Conservation (phyloP, 768 basidiomycete genomes). For the Coprinopsis marcescibilis region DNA sequence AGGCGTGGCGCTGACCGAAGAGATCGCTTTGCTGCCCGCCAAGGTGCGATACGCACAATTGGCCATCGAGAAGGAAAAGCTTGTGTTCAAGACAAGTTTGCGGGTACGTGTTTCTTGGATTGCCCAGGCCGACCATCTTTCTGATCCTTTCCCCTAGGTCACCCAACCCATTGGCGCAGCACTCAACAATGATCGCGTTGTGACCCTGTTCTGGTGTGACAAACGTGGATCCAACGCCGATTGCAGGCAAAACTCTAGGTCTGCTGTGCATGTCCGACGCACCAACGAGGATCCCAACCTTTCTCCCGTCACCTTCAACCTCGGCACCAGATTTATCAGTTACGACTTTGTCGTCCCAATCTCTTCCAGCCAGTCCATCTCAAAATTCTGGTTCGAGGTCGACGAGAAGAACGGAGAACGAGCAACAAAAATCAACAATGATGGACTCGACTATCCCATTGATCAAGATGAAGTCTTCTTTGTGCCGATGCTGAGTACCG, state of each 20-base stretch:
- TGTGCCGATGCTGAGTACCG: conserved; percentile 33
- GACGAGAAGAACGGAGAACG: conserved; percentile 38
- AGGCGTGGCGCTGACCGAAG: conserved; percentile 38
- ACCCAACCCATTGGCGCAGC: conserved; percentile 28
- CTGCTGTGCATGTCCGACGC: conserved; percentile 25
- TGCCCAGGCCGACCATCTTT: background rate
- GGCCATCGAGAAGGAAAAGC: conserved; percentile 28
- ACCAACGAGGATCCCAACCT: conserved; percentile 27
- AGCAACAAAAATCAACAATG: conserved; percentile 32
- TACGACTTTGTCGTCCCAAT: conserved; percentile 42
- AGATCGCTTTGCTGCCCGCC: conserved; percentile 35
- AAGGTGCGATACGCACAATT: conserved; percentile 36
- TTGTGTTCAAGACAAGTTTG: conserved; percentile 35
- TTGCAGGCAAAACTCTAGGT: conserved; percentile 28
- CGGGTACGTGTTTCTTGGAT: conserved; percentile 24
- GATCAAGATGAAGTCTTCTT: conserved; percentile 39
- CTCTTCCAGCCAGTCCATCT: conserved; percentile 33
- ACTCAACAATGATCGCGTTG: conserved; percentile 31
- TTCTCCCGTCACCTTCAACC: conserved; percentile 30
- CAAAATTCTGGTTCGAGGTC: conserved; percentile 45
- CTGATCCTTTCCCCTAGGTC: conserved; percentile 16
- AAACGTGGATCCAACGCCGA: conserved; percentile 28
- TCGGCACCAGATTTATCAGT: conserved; percentile 32
- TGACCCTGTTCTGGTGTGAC: conserved; percentile 40
- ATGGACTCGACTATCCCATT: conserved; percentile 35